Percentiles rank a stretch among this genome's conserved stretches.
These are phyloP conservation scores for Herpetomonas tarakana DNA, from an alignment of 208 protist genomes.

Conservation along the genomic window DNA sequence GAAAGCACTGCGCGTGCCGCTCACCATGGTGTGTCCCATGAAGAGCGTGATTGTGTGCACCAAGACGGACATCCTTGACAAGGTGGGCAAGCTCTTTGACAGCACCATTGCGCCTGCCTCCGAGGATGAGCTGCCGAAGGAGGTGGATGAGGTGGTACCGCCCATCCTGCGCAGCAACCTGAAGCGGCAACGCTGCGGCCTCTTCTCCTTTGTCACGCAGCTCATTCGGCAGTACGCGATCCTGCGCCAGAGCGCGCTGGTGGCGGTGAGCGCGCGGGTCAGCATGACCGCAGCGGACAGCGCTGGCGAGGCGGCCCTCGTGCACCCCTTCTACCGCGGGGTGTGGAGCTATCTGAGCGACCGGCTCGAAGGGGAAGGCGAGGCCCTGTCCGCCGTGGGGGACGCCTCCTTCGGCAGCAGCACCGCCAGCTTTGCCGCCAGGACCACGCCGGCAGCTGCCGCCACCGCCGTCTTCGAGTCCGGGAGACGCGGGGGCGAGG, in stretches of 20 bases:
- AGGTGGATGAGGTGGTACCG: constrained; percentile 19
- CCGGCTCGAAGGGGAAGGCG: constrained; percentile 7
- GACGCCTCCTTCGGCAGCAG: background rate
- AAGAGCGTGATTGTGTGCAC: constrained; percentile 67
- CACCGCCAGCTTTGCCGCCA: background rate
- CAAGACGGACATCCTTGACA: constrained; percentile 65
- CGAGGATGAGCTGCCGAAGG: constrained; percentile 29
- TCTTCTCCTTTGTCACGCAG: constrained; percentile 68
- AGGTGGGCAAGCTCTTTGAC: constrained; percentile 30
- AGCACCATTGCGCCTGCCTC: constrained; percentile 7
- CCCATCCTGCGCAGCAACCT: constrained; percentile 23
- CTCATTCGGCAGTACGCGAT: constrained; percentile 72
- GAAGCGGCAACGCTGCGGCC: constrained; percentile 29
- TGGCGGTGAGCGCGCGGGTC: constrained; percentile 49
- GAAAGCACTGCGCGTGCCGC: constrained; percentile 22
- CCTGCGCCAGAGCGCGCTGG: constrained; percentile 48
- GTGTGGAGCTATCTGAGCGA: constrained; percentile 57
- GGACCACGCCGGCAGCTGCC: constrained; percentile 1
- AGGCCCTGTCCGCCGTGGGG: background rate
- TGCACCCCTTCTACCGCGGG: constrained; percentile 69
- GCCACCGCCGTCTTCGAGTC: background rate
- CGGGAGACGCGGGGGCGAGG: too few species aligned
- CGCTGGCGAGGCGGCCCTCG: constrained; percentile 29
- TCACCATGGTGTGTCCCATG: constrained; percentile 35
- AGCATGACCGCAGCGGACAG: constrained; percentile 41